Evolutionary conservation across 75 land plant genomes (phyloP).

Genomic region (Adiantum capillusveneris): DNA sequence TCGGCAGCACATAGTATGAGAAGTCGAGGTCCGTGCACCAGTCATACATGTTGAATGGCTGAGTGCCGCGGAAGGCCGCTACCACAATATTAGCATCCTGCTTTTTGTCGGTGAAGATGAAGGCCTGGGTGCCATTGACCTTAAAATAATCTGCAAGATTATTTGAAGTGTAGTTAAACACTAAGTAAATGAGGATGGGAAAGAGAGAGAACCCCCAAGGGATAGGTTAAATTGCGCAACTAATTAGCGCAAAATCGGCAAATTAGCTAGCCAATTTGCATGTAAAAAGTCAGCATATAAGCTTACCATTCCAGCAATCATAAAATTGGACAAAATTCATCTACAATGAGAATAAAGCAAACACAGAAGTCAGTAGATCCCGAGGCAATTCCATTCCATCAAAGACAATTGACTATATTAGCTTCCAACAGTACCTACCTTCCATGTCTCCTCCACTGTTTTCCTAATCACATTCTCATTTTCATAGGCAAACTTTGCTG

Average conservation of each 20-base stretch:
- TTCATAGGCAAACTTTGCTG: conserved; percentile 42
- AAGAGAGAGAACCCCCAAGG: neutral
- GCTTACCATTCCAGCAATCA: too few relatives aligned
- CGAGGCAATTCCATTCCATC: neutral
- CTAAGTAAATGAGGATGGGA: neutral
- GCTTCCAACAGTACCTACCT: conserved; percentile 13
- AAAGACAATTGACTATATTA: neutral
- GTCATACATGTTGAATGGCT: conserved; percentile 43
- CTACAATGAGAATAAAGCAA: conserved; percentile 13
- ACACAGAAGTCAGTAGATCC: neutral
- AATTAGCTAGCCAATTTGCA: too few relatives aligned
- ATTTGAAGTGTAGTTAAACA: too few relatives aligned
- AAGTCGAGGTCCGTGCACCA: conserved; percentile 56
- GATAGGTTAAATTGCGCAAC: neutral
- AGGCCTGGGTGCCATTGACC: conserved; percentile 33
- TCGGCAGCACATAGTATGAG: conserved; percentile 45
- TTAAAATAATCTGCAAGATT: conserved; percentile 26
- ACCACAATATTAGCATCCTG: conserved; percentile 33
- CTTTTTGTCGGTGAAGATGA: conserved; percentile 43
- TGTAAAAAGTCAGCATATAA: too few relatives aligned
- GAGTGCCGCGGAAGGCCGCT: conserved; percentile 50
- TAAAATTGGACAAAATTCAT: conserved; percentile 46
- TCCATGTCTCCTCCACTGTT: conserved; percentile 23
- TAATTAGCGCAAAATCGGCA: neutral
- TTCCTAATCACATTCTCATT: conserved; percentile 18